These are phyloP conservation scores for Taxawa tesnikishii DNA, from an alignment of 2,329 filamentous ascomycete species.

Conservation along the genomic window DNA sequence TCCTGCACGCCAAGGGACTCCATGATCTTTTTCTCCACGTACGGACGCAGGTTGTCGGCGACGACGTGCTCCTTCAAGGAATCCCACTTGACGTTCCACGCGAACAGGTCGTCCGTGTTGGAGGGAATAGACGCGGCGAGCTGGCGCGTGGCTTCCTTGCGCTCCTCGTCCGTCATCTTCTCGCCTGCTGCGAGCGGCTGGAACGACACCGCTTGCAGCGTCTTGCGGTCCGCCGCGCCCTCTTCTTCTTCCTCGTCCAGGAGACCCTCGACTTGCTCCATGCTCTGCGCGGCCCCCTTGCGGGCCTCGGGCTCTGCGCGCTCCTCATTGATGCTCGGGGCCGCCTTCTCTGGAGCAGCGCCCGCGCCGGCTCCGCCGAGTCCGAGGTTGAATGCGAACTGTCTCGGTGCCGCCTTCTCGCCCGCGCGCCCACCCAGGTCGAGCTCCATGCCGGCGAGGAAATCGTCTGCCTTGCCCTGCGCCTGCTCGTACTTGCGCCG, in stretches of 20 bases:
- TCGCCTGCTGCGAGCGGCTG: slow-evolving; percentile 39
- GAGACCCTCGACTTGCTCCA: slow-evolving; percentile 87
- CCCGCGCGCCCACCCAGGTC: slow-evolving; percentile 49
- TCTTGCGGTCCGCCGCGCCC: slow-evolving; percentile 45
- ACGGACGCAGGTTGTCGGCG: slow-evolving; percentile 77
- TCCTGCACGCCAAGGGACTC: slow-evolving; percentile 95
- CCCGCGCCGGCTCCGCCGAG: slow-evolving; percentile 2
- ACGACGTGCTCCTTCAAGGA: slow-evolving; percentile 73
- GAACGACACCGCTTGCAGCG: slow-evolving; percentile 22
- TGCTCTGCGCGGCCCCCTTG: slow-evolving; percentile 44
- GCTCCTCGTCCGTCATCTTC: slow-evolving; percentile 75
- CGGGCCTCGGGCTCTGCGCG: slow-evolving; percentile 5
- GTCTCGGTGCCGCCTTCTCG: slow-evolving; percentile 9
- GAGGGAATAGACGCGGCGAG: slow-evolving; percentile 84
- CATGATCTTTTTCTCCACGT: slow-evolving; percentile 96
- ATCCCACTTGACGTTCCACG: slow-evolving; percentile 89
- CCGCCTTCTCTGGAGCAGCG: too few relatives aligned
- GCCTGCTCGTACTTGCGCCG: slow-evolving; percentile 62
- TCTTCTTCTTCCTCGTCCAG: slow-evolving; percentile 69
- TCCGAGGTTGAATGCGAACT: slow-evolving; percentile 9
- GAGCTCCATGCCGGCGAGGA: slow-evolving; percentile 72
- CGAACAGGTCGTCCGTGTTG: slow-evolving; percentile 68
- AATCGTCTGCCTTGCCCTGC: slow-evolving; percentile 76
- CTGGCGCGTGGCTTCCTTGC: slow-evolving; percentile 66
- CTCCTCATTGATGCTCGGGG: slow-evolving; percentile 1